Conservation (phyloP, 75 land plant species). For the Selaginella moellendorffii region DNA sequence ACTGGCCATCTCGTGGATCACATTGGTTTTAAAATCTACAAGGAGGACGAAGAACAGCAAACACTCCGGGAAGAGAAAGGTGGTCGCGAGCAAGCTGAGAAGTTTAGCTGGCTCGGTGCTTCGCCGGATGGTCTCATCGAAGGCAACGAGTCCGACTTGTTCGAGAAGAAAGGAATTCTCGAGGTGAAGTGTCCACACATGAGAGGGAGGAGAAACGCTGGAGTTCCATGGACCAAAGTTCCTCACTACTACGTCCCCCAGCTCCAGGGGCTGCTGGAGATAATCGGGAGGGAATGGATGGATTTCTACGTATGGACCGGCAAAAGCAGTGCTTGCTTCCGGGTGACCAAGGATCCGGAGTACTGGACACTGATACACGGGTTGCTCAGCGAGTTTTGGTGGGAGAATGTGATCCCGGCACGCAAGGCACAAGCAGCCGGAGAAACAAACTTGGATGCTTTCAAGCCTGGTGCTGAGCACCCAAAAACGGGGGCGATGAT, state of each 20-base stretch:
- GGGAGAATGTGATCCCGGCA: constrained; percentile 77
- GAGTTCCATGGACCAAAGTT: constrained; percentile 46
- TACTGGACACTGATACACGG: constrained; percentile 70
- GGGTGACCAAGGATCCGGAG: constrained; percentile 35
- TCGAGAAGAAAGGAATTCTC: constrained; percentile 41
- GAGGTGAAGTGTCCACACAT: constrained; percentile 97
- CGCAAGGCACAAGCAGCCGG: constrained; percentile 32
- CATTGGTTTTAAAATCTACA: constrained; percentile 52
- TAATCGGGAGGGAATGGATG: constrained; percentile 66
- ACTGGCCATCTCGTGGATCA: constrained; percentile 60
- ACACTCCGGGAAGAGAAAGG: too few relatives aligned
- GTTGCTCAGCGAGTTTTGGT: constrained; percentile 75
- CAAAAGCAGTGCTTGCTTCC: constrained; percentile 65
- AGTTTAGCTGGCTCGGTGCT: constrained; percentile 63
- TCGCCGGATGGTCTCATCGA: constrained; percentile 89
- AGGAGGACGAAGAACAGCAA: constrained; percentile 19
- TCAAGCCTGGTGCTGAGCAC: constrained; percentile 40
- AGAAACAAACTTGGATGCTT: constrained; percentile 19
- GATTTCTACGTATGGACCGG: constrained; percentile 89
- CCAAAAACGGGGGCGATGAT: constrained; percentile 30
- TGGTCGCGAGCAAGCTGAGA: too few relatives aligned
- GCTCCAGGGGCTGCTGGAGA: constrained; percentile 64
- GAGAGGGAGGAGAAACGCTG: constrained; percentile 67
- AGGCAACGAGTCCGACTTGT: constrained; percentile 16
- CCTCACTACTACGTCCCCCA: constrained; percentile 87